Conservation (phyloP, 1,139 yeast genomes). For the Taiozyma sp. region DNA sequence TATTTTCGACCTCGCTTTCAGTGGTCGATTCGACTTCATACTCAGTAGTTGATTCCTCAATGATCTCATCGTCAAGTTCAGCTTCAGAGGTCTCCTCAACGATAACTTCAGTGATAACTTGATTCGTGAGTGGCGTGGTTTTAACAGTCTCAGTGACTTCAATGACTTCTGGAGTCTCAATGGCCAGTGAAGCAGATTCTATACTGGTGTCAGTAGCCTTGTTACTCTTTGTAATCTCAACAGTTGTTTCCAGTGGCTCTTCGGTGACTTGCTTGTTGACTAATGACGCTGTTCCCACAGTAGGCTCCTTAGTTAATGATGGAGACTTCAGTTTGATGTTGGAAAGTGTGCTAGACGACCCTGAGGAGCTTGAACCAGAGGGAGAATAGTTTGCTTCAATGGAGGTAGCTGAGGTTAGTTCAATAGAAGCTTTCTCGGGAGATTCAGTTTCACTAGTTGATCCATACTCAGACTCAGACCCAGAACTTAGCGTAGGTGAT, state of each 20-base stretch:
- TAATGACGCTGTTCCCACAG: neutral
- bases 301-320: neutral
- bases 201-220: neutral
- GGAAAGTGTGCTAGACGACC: neutral
- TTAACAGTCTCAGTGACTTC: neutral
- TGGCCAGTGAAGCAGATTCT: neutral
- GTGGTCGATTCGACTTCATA: neutral
- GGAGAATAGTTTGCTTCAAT: neutral
- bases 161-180: neutral
- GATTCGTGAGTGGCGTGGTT: neutral
- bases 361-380: neutral
- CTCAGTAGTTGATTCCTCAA: neutral
- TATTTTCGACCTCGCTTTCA: constrained; percentile 3
- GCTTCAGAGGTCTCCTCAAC: neutral
- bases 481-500: neutral
- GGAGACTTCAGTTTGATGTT: neutral
- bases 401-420: neutral
- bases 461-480: neutral
- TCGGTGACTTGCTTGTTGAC: neutral
- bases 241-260: neutral
- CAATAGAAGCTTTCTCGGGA: neutral
- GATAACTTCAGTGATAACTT: neutral
- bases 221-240: neutral
- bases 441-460: neutral
- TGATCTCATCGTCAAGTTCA: neutral